Evolutionary conservation across 73 alveolate species (phyloP).

Genomic region (Symbiodinium natans): DNA sequence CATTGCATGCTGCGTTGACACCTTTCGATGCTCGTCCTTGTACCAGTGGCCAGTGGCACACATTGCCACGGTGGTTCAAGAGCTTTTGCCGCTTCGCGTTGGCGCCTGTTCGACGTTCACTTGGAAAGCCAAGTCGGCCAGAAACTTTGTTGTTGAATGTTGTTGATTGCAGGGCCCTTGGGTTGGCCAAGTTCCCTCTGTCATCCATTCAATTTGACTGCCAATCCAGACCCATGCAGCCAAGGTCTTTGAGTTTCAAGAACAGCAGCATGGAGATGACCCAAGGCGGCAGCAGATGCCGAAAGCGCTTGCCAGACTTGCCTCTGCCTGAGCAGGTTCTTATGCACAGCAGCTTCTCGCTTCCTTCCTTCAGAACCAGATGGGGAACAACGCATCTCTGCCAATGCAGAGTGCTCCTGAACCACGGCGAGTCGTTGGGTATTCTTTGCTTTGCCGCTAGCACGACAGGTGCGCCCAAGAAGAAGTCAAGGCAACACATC

Average conservation of each 20-base stretch:
- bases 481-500: no score
- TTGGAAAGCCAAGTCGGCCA: not conserved
- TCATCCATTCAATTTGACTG: no score
- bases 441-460: no score
- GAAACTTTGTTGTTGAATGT: not conserved
- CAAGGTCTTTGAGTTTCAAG: not conserved
- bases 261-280: not conserved
- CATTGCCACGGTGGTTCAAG: not conserved
- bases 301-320: not conserved
- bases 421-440: not conserved
- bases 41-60: no score
- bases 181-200: not conserved
- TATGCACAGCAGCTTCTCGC: conserved; percentile 11
- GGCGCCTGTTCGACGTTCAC: not conserved
- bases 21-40: no score
- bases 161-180: not conserved
- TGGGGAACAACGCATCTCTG: not conserved
- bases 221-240: no score
- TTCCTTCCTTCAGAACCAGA: conserved; percentile 4
- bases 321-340: not conserved
- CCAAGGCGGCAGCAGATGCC: not conserved
- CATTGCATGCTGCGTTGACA: no score
- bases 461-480: no score
- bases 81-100: not conserved
- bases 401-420: conserved; percentile 9